phyloP scores from a whole-genome alignment of 2,329 filamentous ascomycete species.

The Claviceps capensis region DNA sequence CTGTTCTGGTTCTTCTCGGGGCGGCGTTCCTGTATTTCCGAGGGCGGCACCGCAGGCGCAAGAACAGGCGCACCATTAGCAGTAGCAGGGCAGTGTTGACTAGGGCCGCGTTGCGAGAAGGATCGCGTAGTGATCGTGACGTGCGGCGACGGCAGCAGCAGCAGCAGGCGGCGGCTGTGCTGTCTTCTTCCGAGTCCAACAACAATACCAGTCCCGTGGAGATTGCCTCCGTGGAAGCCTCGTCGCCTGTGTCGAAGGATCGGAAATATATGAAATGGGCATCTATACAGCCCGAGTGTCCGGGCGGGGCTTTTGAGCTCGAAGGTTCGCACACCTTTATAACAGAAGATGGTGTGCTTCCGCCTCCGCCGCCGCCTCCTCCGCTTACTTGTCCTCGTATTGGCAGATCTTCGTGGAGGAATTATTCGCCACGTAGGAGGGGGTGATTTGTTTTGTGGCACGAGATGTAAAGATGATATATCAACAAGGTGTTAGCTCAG shows the following conservation, averaged over 20 bases:
- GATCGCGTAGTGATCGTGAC: neutral
- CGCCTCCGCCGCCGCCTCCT: neutral
- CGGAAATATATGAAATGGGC: neutral
- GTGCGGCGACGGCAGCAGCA: neutral
- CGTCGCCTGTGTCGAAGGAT: neutral
- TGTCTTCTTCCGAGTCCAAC: neutral
- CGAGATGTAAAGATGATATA: neutral
- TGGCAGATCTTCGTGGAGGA: neutral
- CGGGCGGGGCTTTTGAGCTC: constrained; percentile 28
- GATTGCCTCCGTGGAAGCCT: constrained; percentile 27
- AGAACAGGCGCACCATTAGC: neutral
- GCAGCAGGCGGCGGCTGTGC: neutral
- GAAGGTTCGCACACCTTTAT: constrained; percentile 22
- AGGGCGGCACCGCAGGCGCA: constrained; percentile 13
- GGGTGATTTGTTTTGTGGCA: neutral
- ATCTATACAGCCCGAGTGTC: neutral
- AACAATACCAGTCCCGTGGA: constrained; percentile 31
- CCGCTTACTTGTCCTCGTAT: neutral
- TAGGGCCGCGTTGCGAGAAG: neutral
- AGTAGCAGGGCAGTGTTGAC: neutral
- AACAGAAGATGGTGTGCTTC: neutral
- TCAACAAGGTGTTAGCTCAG: neutral
- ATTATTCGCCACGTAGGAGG: neutral
- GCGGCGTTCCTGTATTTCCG: constrained; percentile 33
- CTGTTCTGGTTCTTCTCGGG: constrained; percentile 26